Base-by-base conservation (phyloP, 805 yeast species). In the Lachancea fermentati region DNA sequence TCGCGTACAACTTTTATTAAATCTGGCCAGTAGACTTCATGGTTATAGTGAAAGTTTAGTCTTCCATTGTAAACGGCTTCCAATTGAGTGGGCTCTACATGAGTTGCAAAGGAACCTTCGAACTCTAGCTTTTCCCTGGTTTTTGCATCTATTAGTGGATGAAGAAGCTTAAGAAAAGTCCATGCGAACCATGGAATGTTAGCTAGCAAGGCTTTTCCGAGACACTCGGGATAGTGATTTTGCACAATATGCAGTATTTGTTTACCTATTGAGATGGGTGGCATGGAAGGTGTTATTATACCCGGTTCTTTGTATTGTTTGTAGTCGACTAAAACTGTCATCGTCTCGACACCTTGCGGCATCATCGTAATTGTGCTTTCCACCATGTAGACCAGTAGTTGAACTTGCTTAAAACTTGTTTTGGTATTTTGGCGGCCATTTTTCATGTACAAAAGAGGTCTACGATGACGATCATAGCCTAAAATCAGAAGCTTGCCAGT, bases 311-410 rank as follows among this genome's bases (percentile, higher is more conserved):
- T 61, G 34, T 59, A 62, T 12, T 72, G 68, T 47, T 75, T 73
- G 57, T 76, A 76, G 55, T 76, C 81, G 30, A 75, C 75, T 41
- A 76, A 60, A 15, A 76, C 65, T 5, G 80, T 76, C 24, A 76
- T 56, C 3, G 75, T 67, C 39, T 76, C 80, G 36, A 73, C 79
- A 26, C 80, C 81, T 33, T 76, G 76, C 4, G 81, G 81, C 72
- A 74, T 72, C 54, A 65, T 64, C 32, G 71, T 67, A 4, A 72
- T 73, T 7, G 75, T 74, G 22, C 68, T 51, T 49, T 76, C 81
- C 52, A 75, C 63, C 79, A 76, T 75, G 54, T 67, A 75, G 13
- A 76, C 76, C 51, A 76, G 59, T 45, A 72, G 78, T 47, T 75
- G 77, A 2, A 76, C 78, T 48, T 76, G 81, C 43, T 68, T 66